These are phyloP conservation scores for Moringa oleifera DNA, from an alignment of 345 rosid genomes.

Conservation along the genomic window DNA sequence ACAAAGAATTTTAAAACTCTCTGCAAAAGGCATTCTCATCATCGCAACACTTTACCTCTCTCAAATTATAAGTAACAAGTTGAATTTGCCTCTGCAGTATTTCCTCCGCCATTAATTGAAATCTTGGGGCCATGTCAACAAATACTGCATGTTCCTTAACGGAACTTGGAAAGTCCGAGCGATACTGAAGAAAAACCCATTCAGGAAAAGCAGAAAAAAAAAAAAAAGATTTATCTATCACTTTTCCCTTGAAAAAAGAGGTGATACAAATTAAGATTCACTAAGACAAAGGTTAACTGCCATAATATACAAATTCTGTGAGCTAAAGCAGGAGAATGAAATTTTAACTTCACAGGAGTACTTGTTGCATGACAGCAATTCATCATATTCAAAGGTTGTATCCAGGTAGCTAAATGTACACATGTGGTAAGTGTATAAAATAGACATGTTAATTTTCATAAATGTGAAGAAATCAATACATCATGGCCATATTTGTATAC, in stretches of 20 bases:
- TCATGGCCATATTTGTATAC: slow-evolving; percentile 30
- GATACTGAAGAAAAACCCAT: slow-evolving; percentile 53
- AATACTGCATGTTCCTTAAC: slow-evolving; percentile 81
- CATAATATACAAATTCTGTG: no score
- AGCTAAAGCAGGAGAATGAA: no score
- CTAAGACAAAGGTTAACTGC: no score
- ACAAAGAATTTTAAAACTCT: slow-evolving; percentile 10
- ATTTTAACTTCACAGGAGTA: no score
- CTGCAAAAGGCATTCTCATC: background rate
- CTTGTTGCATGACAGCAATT: no score
- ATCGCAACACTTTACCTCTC: slow-evolving; percentile 45
- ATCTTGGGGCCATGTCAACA: slow-evolving; percentile 88
- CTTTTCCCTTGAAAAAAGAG: background rate
- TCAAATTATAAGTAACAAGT: slow-evolving; percentile 58
- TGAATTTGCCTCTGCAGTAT: slow-evolving; percentile 75
- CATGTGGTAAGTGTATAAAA: background rate
- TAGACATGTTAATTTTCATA: background rate
- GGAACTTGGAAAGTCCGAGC: slow-evolving; percentile 65
- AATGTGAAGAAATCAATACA: background rate
- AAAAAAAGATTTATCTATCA: no score
- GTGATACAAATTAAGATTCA: no score
- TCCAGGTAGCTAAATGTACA: background rate
- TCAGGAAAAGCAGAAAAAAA: background rate
- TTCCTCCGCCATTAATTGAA: slow-evolving; percentile 78
- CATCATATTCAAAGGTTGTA: no score